Base-by-base conservation (phyloP, 2,329 filamentous ascomycete species). In the Raffaelea albimanens region DNA sequence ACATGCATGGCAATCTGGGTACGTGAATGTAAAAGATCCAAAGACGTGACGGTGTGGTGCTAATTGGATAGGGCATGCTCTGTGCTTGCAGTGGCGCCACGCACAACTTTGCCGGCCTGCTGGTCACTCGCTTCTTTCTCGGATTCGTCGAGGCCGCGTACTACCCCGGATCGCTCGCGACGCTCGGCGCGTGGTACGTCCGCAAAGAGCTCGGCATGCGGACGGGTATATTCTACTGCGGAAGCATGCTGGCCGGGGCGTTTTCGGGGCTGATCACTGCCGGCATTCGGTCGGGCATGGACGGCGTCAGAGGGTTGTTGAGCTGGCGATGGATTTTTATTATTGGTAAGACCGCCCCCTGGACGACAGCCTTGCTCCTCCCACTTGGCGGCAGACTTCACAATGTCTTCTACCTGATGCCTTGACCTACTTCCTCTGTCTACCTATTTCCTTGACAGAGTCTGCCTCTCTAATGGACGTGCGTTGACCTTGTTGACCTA, bases 181-280 rank as follows among this genome's bases (percentile, higher is more conserved):
- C 78, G 54, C 68, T 85, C 34, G 70, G 66, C 49, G 72, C 69
- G 46, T 86, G 83, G 82, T 87, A 87, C 56, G 86, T 80, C 0
- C 72, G 82, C 40, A 78, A 79, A 52, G 84, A 85, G 59, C 68
- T 85, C 2, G 78, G 75, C 10, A 65, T 83, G n/a, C 71, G 82
- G 10, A 84, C 78, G 14, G 79, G 80, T 2, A 66, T 82, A 19
- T 69, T 86, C 7, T 85, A 85, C 60, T 78, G 80, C 0, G 85
- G 83, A 0, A 79, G 80, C 0, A 67, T 87, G 23, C 74, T 88
- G 19, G 83, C 80, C 1, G 82, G 83, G 4, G 83, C 84, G 1
- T 87, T 88, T 57, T 84, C 82, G 0, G 83, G 82, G 2, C 62
- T 82, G 9, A 75, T 83, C 34, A 72, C 76, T 2, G 77, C 77